Conservation (phyloP, 495 filamentous ascomycete genomes). For the Oidiodendron maius region DNA sequence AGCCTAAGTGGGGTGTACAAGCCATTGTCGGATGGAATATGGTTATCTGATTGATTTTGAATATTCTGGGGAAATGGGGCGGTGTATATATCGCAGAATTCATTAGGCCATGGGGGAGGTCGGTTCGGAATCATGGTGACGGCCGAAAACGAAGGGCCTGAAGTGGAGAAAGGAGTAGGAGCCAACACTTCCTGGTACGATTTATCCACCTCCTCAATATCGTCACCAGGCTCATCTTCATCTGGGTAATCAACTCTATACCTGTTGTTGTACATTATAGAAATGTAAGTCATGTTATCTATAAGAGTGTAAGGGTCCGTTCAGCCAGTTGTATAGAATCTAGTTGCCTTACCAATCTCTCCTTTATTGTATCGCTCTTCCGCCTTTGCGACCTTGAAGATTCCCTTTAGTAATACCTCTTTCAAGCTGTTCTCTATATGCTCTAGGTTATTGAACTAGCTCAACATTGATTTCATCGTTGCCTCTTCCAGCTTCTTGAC, state of each 20-base stretch:
- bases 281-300: conserved; percentile 15
- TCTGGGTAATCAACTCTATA: conserved; percentile 1
- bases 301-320: background rate
- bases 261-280: conserved; percentile 16
- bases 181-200: background rate
- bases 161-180: conserved; percentile 2
- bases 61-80: background rate
- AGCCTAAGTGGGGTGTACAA: background rate
- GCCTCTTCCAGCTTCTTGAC: conserved; percentile 39
- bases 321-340: background rate
- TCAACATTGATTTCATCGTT: conserved; percentile 37
- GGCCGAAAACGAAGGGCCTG: conserved; percentile 13
- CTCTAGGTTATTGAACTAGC: conserved; percentile 32
- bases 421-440: conserved; percentile 32
- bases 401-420: conserved; percentile 48
- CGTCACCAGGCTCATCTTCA: conserved; percentile 14
- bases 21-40: background rate
- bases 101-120: background rate
- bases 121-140: background rate
- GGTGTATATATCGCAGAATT: background rate
- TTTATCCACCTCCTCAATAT: conserved; percentile 11
- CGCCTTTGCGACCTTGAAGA: conserved; percentile 58
- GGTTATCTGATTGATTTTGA: background rate
- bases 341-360: conserved; percentile 50
- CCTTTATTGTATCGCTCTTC: conserved; percentile 56